Evolutionary conservation across 202 grass and related monocot species (phyloP), one percentile per base, ranked within the genome.

Genomic region (Zoysia matrella): DNA sequence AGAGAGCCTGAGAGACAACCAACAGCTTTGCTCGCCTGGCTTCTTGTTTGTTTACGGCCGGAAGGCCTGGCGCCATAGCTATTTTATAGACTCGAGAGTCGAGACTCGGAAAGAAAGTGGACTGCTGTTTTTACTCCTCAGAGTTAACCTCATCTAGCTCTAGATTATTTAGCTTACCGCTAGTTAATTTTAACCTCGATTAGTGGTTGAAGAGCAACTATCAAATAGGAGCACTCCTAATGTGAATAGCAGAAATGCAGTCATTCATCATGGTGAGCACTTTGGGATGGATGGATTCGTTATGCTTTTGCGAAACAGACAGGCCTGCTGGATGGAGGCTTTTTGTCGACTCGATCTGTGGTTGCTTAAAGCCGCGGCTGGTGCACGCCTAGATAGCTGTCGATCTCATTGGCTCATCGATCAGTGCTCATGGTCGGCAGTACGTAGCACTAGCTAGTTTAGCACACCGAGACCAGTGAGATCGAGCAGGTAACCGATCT

Each of bases 21-120:
- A 36, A 36, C 30, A 52, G 2, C 73, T 82, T 36, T 52, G 80
- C 8, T 60, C 9, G n/a, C 7, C 45, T 73, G 52, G 39, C n/a
- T 47, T 11, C 12, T 55, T 80, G 70, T 65, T 80, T 46, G 40
- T 7, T 46, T 48, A 47, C 30, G 30, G 30, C 30, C 74, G 18
- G 46, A 74, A 11, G 46, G 48, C 8, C 1, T 5, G 8, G 30
- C 30, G 30, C 30, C 30, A 36, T 36, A 36, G 30, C 30, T 30
- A 16, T 52, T 58, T 80, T 84, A 76, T 75, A 84, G 22, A 16
- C 63, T 7, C 47, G 11, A 36, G 30, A 36, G 30, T 36, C 30
- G 30, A 36, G 30, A 36, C 30, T 36, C 30, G 30, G 30, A 36
- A 36, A 36, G 30, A 78, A 67, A 78, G 60, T 3, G 56, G 3